These are phyloP conservation scores for Ascoidea tarda DNA, from an alignment of 805 yeast species.

Conservation along the genomic window DNA sequence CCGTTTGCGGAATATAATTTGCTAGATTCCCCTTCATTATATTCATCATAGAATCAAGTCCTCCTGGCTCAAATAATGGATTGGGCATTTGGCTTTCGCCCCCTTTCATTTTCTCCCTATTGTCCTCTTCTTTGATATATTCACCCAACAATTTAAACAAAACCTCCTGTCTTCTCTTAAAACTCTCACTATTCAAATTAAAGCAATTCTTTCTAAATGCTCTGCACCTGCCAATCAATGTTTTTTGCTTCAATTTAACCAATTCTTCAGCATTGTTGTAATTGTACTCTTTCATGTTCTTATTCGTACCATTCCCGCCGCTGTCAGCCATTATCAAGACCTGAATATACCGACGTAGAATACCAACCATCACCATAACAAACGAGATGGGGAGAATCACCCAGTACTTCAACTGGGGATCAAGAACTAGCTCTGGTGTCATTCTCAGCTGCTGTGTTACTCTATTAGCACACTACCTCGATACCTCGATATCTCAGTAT, in stretches of 20 bases:
- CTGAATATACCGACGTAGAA: conserved; percentile 58
- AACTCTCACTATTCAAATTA: conserved; percentile 38
- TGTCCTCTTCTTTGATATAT: conserved; percentile 36
- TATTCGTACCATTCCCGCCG: too few species aligned
- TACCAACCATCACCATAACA: conserved; percentile 81
- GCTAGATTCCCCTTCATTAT: conserved; percentile 75
- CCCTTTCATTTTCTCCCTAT: conserved; percentile 19
- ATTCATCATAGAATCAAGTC: conserved; percentile 57
- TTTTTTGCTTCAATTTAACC: conserved; percentile 43
- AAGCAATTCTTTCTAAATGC: conserved; percentile 39
- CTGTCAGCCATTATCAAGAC: conserved; percentile 23
- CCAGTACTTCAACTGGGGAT: conserved; percentile 79
- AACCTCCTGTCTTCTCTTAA: conserved; percentile 35
- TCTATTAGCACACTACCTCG: background rate
- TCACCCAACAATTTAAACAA: conserved; percentile 36
- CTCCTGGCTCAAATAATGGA: conserved; percentile 57
- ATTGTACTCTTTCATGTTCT: too few species aligned
- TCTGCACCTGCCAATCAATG: conserved; percentile 45
- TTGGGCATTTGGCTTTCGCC: conserved; percentile 26
- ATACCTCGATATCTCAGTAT: background rate
- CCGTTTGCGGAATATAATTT: conserved; percentile 80
- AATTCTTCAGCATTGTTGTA: conserved; percentile 24
- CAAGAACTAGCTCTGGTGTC: conserved; percentile 46
- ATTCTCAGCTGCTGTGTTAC: background rate
- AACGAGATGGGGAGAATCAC: conserved; percentile 79